Conservation (phyloP, 2,329 filamentous ascomycete genomes). For the Phoma sp. region DNA sequence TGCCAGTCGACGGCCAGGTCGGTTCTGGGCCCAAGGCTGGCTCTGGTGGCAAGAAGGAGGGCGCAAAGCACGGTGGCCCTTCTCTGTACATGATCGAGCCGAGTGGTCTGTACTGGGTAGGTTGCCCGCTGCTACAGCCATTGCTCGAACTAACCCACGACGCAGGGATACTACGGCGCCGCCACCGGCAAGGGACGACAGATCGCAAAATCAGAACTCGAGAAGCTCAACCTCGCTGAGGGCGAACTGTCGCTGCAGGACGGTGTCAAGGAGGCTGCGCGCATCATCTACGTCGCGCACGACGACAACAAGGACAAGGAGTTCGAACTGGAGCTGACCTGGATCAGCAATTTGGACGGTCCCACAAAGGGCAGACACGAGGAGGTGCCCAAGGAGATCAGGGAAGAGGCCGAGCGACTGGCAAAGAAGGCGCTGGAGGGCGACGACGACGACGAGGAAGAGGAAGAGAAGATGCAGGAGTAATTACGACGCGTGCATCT, state of each 20-base stretch:
- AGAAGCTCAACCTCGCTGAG: conserved; percentile 89
- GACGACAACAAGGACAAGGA: conserved; percentile 99
- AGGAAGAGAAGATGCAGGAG: conserved; percentile 91
- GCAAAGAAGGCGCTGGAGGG: conserved; percentile 89
- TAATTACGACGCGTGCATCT: conserved; percentile 52
- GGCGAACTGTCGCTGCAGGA: conserved; percentile 80
- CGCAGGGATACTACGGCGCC: conserved; percentile 90
- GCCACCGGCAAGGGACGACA: conserved; percentile 97
- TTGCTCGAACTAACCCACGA: conserved; percentile 5
- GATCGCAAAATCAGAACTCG: conserved; percentile 95
- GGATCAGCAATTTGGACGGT: conserved; percentile 85
- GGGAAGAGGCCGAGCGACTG: conserved; percentile 89
- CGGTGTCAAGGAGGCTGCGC: conserved; percentile 92
- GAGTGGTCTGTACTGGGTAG: conserved; percentile 90
- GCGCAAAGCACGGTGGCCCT: conserved; percentile 83
- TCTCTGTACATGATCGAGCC: conserved; percentile 99
- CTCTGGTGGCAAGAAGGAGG: conserved; percentile 79
- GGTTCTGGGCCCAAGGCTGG: conserved; percentile 79
- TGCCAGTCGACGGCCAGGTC: conserved; percentile 88
- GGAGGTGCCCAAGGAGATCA: conserved; percentile 88
- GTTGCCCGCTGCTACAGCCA: conserved; percentile 14
- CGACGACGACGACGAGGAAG: conserved; percentile 82
- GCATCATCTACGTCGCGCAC: conserved; percentile 96
- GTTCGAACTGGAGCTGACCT: conserved; percentile 99
- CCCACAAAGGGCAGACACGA: conserved; percentile 92